These are phyloP conservation scores for Tetrastigma voinierianum DNA, from an alignment of 164 flowering plant genomes.

Conservation along the genomic window DNA sequence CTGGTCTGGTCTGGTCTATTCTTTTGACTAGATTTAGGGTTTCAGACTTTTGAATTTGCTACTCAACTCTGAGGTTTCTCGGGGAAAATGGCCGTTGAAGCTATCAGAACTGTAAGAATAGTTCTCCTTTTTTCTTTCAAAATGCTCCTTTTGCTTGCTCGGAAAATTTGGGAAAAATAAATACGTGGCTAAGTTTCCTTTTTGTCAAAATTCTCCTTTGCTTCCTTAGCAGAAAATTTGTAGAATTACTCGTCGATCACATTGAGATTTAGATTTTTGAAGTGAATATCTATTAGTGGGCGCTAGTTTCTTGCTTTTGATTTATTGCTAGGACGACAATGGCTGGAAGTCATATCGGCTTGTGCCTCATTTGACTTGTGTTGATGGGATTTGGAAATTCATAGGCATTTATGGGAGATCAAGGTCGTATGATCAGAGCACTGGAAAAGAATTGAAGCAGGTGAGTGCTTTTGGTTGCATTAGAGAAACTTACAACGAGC, in stretches of 20 bases:
- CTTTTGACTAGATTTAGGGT: background rate
- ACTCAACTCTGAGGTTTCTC: background rate
- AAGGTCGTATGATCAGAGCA: constrained; percentile 78
- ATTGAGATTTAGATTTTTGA: too few species aligned
- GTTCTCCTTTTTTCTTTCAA: background rate
- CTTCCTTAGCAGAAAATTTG: background rate
- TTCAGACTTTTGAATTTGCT: background rate
- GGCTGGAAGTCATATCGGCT: too few species aligned
- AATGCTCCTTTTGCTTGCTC: background rate
- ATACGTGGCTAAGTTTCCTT: background rate
- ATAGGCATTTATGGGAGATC: constrained; percentile 79
- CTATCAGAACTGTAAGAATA: constrained; percentile 35
- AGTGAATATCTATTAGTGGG: too few species aligned
- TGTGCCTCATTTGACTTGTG: background rate
- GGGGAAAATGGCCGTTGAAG: constrained; percentile 43
- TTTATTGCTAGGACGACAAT: too few species aligned
- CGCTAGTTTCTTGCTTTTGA: too few species aligned
- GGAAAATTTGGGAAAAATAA: background rate
- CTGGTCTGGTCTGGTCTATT: too few species aligned
- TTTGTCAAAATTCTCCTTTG: background rate
- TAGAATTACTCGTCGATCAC: too few species aligned
- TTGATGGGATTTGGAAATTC: background rate
- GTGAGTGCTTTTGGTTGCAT: constrained; percentile 17
- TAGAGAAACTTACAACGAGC: too few species aligned
- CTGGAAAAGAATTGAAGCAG: constrained; percentile 80